Evolutionary conservation across 768 basidiomycete species (phyloP), one percentile per base, ranked within the genome.

Genomic region (Podaxis sp.): DNA sequence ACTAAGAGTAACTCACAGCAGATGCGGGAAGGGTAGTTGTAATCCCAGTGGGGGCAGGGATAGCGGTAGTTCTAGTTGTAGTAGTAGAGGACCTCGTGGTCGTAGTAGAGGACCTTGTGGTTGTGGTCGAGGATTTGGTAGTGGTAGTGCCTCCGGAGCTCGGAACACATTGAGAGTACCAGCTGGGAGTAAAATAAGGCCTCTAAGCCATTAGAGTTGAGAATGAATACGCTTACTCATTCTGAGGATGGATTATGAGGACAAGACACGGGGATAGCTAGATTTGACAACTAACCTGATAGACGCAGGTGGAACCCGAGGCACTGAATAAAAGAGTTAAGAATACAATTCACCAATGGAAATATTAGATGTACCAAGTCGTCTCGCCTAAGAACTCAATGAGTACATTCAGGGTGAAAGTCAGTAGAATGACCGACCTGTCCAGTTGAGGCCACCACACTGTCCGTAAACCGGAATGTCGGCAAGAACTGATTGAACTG

Each of bases 21-120:
- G 71, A 72, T 2, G 69, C 68, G n/a, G 71, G 71, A 19, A 72
- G 64, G 4, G 59, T 66, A 0, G 70, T 72, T 12, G 65, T 69
- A 22, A 72, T 65, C 22, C 68, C 71, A 6, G 66, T 63, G 9
- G 70, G 68, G 41, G 64, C 63, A 3, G 63, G 58, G 24, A 55
- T 61, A 17, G 65, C 63, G n/a, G 65, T 52, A 29, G 67, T 57
- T 22, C 49, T 61, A 11, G 69, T 67, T 43, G 63, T 65, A 1
- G 64, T 64, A 8, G 62, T 66, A n/a, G 63, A 33, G 17, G 63
- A 17, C 29, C 29, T 59, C 19, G 67, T 63, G 11, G 49, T 59
- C 4, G 49, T 52, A 8, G 58, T 36, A 4, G 57, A 3, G 1
- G 57, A 38, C 17, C n/a, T 6, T 19, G 53, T 37, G 6, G 53